phyloP scores from a whole-genome alignment of 2,329 filamentous ascomycete genomes.

The Cytospora piceicola region DNA sequence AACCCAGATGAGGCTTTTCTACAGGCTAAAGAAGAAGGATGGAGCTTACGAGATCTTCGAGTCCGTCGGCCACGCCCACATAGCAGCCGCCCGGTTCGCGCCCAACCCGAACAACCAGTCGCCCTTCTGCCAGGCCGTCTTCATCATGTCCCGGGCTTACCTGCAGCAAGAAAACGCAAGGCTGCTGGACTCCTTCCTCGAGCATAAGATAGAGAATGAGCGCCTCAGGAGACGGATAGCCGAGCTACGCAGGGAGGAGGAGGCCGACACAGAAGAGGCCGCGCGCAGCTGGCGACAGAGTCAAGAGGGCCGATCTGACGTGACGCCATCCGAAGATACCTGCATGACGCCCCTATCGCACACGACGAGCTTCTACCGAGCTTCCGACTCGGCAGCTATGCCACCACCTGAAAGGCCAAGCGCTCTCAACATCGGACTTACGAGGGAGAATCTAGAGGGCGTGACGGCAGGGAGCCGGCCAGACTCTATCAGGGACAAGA shows the following conservation, averaged over 20 bases:
- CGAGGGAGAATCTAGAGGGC: constrained; percentile 79
- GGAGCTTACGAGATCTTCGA: constrained; percentile 81
- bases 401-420: constrained; percentile 67
- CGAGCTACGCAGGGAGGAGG: constrained; percentile 83
- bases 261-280: constrained; percentile 73
- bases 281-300: constrained; percentile 64
- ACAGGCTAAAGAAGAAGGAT: constrained; percentile 77
- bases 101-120: constrained; percentile 67
- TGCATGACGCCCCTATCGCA: constrained; percentile 40
- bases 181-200: constrained; percentile 87
- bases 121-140: constrained; percentile 83
- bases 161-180: constrained; percentile 85
- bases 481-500: constrained; percentile 82
- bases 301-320: constrained; percentile 59
- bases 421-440: constrained; percentile 69
- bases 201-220: constrained; percentile 97
- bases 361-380: constrained; percentile 36
- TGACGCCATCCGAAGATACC: constrained; percentile 54
- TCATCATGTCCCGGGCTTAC: constrained; percentile 90
- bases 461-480: constrained; percentile 65
- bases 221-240: constrained; percentile 81
- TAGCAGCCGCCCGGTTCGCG: constrained; percentile 69
- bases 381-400: constrained; percentile 57
- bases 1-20: constrained; percentile 81
- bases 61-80: constrained; percentile 89